Evolutionary conservation across 495 filamentous ascomycete genomes (phyloP).

Genomic region (Xylaria curta): DNA sequence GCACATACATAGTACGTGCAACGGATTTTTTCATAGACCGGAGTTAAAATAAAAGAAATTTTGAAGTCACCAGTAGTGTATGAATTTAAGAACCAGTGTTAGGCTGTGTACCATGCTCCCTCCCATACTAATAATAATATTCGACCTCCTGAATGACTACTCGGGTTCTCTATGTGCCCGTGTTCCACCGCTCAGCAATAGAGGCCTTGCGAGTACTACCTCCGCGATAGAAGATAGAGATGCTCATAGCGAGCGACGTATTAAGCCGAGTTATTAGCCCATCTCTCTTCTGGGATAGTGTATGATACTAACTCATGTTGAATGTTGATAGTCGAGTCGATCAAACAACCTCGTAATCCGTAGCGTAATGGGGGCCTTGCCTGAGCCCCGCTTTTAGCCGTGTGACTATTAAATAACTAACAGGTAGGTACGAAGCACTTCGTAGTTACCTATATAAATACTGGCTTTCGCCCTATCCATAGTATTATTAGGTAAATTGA

Average conservation of each 20-base stretch:
- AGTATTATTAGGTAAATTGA: too few relatives aligned
- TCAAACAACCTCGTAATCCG: not conserved
- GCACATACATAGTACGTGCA: constrained; percentile 16
- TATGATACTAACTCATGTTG: not conserved
- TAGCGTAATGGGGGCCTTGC: too few relatives aligned
- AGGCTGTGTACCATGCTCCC: not conserved
- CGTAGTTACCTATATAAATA: too few relatives aligned
- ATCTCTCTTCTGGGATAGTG: too few relatives aligned
- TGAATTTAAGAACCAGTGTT: not conserved
- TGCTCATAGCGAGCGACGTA: not conserved
- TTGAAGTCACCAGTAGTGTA: constrained; percentile 13
- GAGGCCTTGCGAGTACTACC: not conserved
- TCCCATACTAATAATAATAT: not conserved
- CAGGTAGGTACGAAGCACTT: too few relatives aligned
- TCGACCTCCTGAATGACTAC: not conserved
- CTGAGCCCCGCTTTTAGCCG: too few relatives aligned
- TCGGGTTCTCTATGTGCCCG: not conserved
- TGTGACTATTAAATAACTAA: too few relatives aligned
- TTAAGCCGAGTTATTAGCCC: too few relatives aligned
- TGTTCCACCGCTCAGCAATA: not conserved
- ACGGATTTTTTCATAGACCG: constrained; percentile 24
- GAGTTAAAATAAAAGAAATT: constrained; percentile 31
- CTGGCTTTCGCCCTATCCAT: too few relatives aligned
- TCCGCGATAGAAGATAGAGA: not conserved
- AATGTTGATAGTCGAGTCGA: not conserved